Percentiles rank a stretch among this genome's conserved stretches.
These are phyloP conservation scores for Verticillium dahliae DNA, from an alignment of 2,329 filamentous ascomycete species.

Conservation along the genomic window DNA sequence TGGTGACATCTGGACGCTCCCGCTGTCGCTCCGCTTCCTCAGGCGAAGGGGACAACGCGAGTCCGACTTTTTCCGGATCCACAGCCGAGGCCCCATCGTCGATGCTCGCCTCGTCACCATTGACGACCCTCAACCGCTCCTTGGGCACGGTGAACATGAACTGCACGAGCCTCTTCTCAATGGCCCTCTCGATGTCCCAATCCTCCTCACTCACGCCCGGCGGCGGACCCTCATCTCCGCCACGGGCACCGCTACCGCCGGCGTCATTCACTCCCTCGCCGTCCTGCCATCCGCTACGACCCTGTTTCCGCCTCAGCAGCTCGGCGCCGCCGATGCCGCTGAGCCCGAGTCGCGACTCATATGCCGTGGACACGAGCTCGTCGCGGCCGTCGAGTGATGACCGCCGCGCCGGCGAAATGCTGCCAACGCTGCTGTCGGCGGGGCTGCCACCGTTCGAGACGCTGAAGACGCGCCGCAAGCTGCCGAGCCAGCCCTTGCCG, in stretches of 20 bases:
- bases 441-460: constrained; percentile 24
- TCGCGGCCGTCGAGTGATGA: constrained; percentile 20
- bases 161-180: constrained; percentile 63
- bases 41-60: constrained; percentile 5
- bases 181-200: constrained; percentile 71
- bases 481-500: constrained; percentile 57
- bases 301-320: constrained; percentile 47
- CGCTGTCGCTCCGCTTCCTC: constrained; percentile 1
- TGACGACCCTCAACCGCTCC: constrained; percentile 82
- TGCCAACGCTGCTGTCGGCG: constrained; percentile 11
- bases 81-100: constrained; percentile 35
- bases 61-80: constrained; percentile 26
- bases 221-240: constrained; percentile 26
- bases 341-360: constrained; percentile 35
- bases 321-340: constrained; percentile 35
- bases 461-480: constrained; percentile 56
- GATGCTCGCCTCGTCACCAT: constrained; percentile 49
- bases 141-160: constrained; percentile 93
- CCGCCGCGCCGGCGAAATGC: constrained; percentile 1
- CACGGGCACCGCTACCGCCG: too few species aligned
- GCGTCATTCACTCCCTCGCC: constrained; percentile 38
- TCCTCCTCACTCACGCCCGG: constrained; percentile 51
- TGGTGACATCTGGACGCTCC: not conserved
- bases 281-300: constrained; percentile 46
- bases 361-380: constrained; percentile 30